These are phyloP conservation scores for Micractinium conductrix DNA, from an alignment of 139 green algal species.

Conservation along the genomic window DNA sequence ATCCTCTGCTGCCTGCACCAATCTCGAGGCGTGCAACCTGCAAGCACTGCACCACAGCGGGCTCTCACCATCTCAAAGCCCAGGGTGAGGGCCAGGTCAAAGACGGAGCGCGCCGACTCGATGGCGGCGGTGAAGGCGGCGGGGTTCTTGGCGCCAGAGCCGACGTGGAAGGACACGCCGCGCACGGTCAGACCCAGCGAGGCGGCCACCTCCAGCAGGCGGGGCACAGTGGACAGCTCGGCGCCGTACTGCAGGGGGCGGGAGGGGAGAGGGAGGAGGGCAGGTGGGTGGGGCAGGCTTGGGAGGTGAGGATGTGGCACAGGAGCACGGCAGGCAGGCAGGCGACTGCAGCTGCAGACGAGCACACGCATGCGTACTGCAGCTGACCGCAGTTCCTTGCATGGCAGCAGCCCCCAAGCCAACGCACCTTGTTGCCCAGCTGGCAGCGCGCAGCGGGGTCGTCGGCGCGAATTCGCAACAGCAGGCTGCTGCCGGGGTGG, in stretches of 20 bases:
- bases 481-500: slow-evolving; percentile 69
- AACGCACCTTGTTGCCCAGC: slow-evolving; percentile 45
- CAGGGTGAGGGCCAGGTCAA: slow-evolving; percentile 76
- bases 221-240: slow-evolving; percentile 60
- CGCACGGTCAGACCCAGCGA: slow-evolving; percentile 71
- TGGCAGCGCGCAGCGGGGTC: slow-evolving; percentile 66
- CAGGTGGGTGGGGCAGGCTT: too few relatives aligned
- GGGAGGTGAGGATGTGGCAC: too few relatives aligned
- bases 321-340: too few relatives aligned
- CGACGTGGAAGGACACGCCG: slow-evolving; percentile 97
- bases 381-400: neutral
- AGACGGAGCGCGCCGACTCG: slow-evolving; percentile 53
- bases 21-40: too few relatives aligned
- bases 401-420: neutral
- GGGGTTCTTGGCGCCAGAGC: slow-evolving; percentile 85
- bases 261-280: neutral
- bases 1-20: too few relatives aligned
- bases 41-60: too few relatives aligned
- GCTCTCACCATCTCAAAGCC: slow-evolving; percentile 93
- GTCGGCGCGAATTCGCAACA: slow-evolving; percentile 93
- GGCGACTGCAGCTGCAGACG: too few relatives aligned
- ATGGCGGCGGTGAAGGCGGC: slow-evolving; percentile 72
- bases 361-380: too few relatives aligned
- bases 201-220: slow-evolving; percentile 41
- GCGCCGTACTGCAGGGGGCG: slow-evolving; percentile 88